Evolutionary conservation across 441 rosid genomes (phyloP).

Genomic region (Adansonia grandidieri): DNA sequence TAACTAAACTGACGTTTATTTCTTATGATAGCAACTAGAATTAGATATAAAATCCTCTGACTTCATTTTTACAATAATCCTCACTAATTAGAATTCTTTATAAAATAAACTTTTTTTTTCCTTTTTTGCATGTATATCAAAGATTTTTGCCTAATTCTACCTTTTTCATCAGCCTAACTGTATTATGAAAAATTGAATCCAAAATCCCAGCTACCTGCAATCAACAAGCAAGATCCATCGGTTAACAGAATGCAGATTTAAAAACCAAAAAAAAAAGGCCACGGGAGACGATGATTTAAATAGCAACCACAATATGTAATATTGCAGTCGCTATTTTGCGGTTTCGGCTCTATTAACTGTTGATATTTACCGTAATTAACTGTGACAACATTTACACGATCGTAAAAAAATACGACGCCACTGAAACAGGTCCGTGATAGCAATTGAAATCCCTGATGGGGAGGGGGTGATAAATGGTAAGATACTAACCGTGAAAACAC

Average conservation of each 20-base stretch:
- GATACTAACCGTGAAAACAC: constrained; percentile 90
- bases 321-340: too few relatives aligned
- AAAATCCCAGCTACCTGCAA: constrained; percentile 96
- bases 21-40: neutral
- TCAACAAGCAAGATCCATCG: neutral
- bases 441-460: neutral
- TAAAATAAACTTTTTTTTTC: constrained; percentile 27
- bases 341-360: too few relatives aligned
- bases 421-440: too few relatives aligned
- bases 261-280: neutral
- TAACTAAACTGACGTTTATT: neutral
- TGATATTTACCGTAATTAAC: too few relatives aligned
- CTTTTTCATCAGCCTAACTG: constrained; percentile 83
- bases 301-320: too few relatives aligned
- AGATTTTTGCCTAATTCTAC: constrained; percentile 90
- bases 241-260: constrained; percentile 11
- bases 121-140: constrained; percentile 42
- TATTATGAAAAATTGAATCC: constrained; percentile 83
- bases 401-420: too few relatives aligned
- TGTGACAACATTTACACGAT: too few relatives aligned
- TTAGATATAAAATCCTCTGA: constrained; percentile 5
- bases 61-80: constrained; percentile 26
- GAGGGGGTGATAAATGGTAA: neutral
- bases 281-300: too few relatives aligned
- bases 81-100: constrained; percentile 34